phyloP scores from a whole-genome alignment of 495 filamentous ascomycete genomes.

The Penicillium waksmanii region DNA sequence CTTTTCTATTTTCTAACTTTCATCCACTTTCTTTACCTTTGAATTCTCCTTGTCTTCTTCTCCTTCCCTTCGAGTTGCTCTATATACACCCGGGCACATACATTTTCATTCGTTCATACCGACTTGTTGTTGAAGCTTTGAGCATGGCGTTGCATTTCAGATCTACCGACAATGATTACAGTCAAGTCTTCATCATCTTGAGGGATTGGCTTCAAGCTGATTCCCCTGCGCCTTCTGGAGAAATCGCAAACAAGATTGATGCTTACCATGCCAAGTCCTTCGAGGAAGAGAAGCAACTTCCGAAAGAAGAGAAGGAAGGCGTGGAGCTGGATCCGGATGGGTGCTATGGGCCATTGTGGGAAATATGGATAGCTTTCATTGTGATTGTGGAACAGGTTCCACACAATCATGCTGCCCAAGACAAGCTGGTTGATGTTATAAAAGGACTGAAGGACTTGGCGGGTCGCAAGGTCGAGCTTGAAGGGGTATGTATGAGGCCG shows the following conservation, averaged over 20 bases:
- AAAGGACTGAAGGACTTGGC: background rate
- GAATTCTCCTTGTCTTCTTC: background rate
- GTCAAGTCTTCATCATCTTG: background rate
- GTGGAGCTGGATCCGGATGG: conserved; percentile 1
- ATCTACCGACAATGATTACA: background rate
- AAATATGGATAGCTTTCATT: conserved; percentile 5
- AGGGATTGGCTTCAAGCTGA: conserved; percentile 1
- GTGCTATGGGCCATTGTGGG: conserved; percentile 5
- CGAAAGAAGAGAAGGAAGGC: background rate
- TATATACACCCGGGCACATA: background rate
- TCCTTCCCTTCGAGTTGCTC: background rate
- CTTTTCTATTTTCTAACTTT: background rate
- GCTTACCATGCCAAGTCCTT: background rate
- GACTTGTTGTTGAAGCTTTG: background rate
- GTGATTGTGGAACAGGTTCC: conserved; percentile 4
- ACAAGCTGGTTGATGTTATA: background rate
- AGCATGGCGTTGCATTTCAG: background rate
- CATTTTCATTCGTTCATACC: too few species aligned
- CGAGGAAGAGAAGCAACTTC: background rate
- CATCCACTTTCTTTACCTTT: background rate
- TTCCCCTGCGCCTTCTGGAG: background rate
- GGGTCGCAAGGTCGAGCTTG: background rate
- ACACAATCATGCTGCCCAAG: background rate
- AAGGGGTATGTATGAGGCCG: background rate
- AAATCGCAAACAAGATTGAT: background rate